phyloP scores from a whole-genome alignment of 2,329 filamentous ascomycete genomes.

The Keithomyces neogunnii region DNA sequence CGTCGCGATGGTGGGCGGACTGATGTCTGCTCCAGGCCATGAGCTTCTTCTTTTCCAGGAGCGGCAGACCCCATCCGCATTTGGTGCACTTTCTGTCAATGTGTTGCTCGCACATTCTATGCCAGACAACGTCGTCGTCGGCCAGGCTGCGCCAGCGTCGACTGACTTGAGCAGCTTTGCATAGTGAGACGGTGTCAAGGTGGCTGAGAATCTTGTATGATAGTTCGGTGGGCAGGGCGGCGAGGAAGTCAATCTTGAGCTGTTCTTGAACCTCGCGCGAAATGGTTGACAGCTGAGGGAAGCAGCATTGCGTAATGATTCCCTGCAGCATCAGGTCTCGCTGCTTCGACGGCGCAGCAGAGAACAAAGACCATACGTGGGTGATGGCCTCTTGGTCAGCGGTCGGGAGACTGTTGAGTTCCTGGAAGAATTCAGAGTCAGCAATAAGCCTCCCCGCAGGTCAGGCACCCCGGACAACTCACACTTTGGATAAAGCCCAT shows the following conservation, averaged over 20 bases:
- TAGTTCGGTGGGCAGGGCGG: constrained; percentile 79
- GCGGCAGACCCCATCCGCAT: constrained; percentile 88
- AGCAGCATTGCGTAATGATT: constrained; percentile 93
- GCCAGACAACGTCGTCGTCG: constrained; percentile 96
- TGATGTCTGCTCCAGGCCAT: constrained; percentile 82
- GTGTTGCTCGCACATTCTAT: constrained; percentile 96
- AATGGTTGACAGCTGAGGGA: constrained; percentile 89
- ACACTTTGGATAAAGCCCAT: constrained; percentile 93
- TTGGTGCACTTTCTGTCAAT: constrained; percentile 90
- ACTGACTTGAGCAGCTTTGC: constrained; percentile 93
- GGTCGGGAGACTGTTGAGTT: constrained; percentile 72
- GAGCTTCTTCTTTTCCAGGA: constrained; percentile 81
- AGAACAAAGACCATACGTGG: constrained; percentile 97
- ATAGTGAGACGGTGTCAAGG: constrained; percentile 87
- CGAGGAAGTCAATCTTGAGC: constrained; percentile 94
- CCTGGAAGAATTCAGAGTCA: constrained; percentile 35
- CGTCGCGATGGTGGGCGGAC: constrained; percentile 10
- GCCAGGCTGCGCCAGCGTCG: constrained; percentile 78
- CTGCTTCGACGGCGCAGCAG: constrained; percentile 86
- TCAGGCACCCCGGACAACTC: constrained; percentile 23
- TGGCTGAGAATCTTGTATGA: constrained; percentile 90
- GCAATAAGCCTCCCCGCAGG: background rate
- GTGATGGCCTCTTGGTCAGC: constrained; percentile 92
- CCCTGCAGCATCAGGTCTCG: constrained; percentile 94
- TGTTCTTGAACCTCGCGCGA: constrained; percentile 86